These are phyloP conservation scores for Paraphaeosphaeria sporulosa DNA, from an alignment of 2,329 filamentous ascomycete genomes.

Conservation along the genomic window DNA sequence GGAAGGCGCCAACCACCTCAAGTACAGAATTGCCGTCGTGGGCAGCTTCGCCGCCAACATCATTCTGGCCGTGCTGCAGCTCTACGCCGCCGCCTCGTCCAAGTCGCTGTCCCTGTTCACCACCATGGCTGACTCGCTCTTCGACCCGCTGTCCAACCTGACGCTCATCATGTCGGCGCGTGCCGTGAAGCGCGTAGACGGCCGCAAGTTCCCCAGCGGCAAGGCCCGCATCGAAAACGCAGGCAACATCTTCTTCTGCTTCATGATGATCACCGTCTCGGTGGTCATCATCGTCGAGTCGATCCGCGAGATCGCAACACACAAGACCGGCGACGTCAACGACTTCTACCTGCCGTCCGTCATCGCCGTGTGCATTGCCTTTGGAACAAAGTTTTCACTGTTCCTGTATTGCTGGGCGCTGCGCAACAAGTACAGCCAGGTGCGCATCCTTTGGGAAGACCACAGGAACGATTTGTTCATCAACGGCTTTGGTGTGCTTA, in stretches of 20 bases:
- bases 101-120: constrained; percentile 95
- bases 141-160: constrained; percentile 89
- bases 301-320: constrained; percentile 69
- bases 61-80: constrained; percentile 77
- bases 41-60: constrained; percentile 82
- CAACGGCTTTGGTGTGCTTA: constrained; percentile 92
- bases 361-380: constrained; percentile 84
- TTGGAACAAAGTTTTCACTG: constrained; percentile 80
- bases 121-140: constrained; percentile 94
- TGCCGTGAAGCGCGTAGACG: constrained; percentile 86
- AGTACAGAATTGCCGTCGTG: constrained; percentile 72
- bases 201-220: constrained; percentile 85
- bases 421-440: constrained; percentile 88
- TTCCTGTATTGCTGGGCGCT: constrained; percentile 94
- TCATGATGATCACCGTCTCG: constrained; percentile 92
- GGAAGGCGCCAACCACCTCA: constrained; percentile 80
- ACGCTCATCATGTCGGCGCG: constrained; percentile 87
- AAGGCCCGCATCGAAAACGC: constrained; percentile 95
- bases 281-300: constrained; percentile 93
- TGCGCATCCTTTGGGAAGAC: constrained; percentile 93
- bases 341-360: constrained; percentile 82
- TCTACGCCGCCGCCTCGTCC: constrained; percentile 87
- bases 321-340: constrained; percentile 58
- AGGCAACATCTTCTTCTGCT: constrained; percentile 95
- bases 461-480: constrained; percentile 97